These are phyloP conservation scores for Hyaloperonospora arabidopsidis DNA, from an alignment of 352 stramenopile species.

Conservation along the genomic window DNA sequence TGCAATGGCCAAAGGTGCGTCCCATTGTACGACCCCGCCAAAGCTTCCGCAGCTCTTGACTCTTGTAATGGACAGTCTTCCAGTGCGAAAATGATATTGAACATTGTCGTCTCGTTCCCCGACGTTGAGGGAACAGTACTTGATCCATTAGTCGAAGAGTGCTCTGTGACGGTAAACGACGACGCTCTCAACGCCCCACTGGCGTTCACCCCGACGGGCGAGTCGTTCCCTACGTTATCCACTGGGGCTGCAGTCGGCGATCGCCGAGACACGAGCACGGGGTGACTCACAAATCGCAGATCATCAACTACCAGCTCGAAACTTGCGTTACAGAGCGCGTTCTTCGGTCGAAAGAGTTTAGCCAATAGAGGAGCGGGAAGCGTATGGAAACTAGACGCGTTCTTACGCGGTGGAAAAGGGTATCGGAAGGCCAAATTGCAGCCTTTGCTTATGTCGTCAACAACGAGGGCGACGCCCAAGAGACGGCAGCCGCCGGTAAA, in stretches of 20 bases:
- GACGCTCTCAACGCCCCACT: too few relatives aligned
- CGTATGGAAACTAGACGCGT: constrained; percentile 65
- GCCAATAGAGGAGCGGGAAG: constrained; percentile 68
- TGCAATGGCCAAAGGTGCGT: too few relatives aligned
- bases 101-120: constrained; percentile 76
- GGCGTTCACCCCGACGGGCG: too few relatives aligned
- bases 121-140: constrained; percentile 7
- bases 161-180: constrained; percentile 8
- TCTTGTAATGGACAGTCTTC: constrained; percentile 35
- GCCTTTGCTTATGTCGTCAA: constrained; percentile 85
- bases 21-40: too few relatives aligned
- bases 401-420: constrained; percentile 46
- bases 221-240: constrained; percentile 4
- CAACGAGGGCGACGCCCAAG: constrained; percentile 70
- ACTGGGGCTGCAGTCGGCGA: constrained; percentile 11
- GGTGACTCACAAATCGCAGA: constrained; percentile 81
- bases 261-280: constrained; percentile 59
- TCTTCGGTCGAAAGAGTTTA: constrained; percentile 85
- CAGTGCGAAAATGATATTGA: constrained; percentile 83
- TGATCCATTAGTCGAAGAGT: constrained; percentile 14
- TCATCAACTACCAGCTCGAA: constrained; percentile 86
- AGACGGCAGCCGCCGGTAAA: constrained; percentile 24
- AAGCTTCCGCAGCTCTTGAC: constrained; percentile 1
- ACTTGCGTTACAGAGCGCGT: constrained; percentile 77
- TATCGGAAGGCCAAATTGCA: constrained; percentile 84